Evolutionary conservation across 345 rosid species (phyloP).

Genomic region (Syzygium oleosum): DNA sequence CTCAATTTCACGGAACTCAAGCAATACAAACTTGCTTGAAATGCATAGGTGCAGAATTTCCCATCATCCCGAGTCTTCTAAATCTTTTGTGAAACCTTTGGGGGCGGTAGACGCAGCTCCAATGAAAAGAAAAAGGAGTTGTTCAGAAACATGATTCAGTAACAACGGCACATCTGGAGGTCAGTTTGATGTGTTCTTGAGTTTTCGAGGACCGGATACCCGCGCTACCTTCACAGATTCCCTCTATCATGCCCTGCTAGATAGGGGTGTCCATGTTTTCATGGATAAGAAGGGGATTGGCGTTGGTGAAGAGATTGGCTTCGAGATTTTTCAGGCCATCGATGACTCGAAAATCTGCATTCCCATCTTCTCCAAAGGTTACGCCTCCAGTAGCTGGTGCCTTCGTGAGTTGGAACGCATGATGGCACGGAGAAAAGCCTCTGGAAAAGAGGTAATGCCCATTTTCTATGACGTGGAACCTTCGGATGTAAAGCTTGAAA

Average conservation of each 20-base stretch:
- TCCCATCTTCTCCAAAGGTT: background rate
- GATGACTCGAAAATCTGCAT: background rate
- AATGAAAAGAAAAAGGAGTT: background rate
- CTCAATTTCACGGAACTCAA: too few species aligned
- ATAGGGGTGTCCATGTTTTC: background rate
- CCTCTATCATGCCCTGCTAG: background rate
- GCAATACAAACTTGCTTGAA: too few species aligned
- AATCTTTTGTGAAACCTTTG: too few species aligned
- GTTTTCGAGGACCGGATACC: background rate
- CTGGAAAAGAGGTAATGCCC: background rate
- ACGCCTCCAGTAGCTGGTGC: background rate
- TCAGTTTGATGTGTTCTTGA: background rate
- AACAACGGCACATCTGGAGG: background rate
- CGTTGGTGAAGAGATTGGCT: background rate
- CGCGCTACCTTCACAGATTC: background rate
- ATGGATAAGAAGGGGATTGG: background rate
- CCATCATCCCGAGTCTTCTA: too few species aligned
- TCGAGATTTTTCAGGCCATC: background rate
- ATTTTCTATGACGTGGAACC: background rate
- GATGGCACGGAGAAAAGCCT: background rate
- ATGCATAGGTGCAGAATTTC: too few species aligned
- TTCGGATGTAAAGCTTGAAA: background rate
- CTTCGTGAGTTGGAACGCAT: background rate
- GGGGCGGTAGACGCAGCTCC: background rate
- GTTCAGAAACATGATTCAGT: fast-evolving